A percentile compares a stretch with the other conserved stretches of the same genome.
phyloP scores from a whole-genome alignment of 306 rosid species.

The Carpinus viminea region DNA sequence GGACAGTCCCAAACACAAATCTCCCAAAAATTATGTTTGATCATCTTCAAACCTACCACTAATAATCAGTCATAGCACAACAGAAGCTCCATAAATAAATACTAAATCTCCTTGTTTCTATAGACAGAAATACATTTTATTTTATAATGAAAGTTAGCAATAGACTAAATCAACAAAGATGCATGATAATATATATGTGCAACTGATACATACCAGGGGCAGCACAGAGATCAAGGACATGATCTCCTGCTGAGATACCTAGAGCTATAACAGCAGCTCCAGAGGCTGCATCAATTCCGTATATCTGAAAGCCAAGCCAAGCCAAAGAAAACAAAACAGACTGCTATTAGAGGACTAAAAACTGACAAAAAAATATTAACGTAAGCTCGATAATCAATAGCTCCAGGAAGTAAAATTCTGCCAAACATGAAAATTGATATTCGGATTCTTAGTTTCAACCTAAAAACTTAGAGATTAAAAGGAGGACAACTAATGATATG shows the following conservation, averaged over 20 bases:
- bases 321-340: background rate
- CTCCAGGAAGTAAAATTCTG: background rate
- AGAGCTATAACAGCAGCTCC: constrained; percentile 93
- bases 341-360: background rate
- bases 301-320: constrained; percentile 50
- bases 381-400: background rate
- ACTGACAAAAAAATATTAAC: background rate
- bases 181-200: background rate
- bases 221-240: constrained; percentile 95
- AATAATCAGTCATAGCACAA: background rate
- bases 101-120: background rate
- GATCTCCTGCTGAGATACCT: constrained; percentile 68
- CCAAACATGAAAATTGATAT: background rate
- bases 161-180: background rate
- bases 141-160: background rate
- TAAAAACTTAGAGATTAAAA: background rate
- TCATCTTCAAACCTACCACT: background rate
- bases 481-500: background rate
- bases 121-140: background rate
- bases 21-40: background rate
- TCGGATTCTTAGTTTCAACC: background rate
- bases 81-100: background rate
- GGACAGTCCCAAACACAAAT: background rate
- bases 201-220: constrained; percentile 65
- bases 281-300: constrained; percentile 95